Evolutionary conservation across 2,329 filamentous ascomycete species (phyloP), one percentile per base, ranked within the genome.

Genomic region (Xylariaceae sp.): DNA sequence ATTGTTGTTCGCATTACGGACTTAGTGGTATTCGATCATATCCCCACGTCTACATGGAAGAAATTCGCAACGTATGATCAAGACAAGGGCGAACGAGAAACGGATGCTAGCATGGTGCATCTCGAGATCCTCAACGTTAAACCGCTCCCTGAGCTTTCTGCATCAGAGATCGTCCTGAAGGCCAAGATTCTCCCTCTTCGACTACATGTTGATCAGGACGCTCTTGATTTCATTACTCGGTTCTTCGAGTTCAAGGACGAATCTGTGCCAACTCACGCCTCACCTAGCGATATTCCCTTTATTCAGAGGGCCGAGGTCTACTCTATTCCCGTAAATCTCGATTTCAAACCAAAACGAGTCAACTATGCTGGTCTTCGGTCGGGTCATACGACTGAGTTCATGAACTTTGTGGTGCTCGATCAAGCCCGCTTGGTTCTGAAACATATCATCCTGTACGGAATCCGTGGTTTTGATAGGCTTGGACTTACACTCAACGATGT

Each of bases 161-260:
- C 93, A 0, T 90, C 92, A 0, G 94, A 99, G 72, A 86, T 97
- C 62, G 89, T 97, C 5, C 77, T 97, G 13, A 89, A 88, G 68
- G 87, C 85, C 11, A 88, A 85, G 0, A 73, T 99, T 15, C 80
- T 97, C 35, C 94, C 94, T 1, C 77, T 99, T 34, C 86, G 94
- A 49, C 80, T 99, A 1, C 94, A 99, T 71, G 92, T 99, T 39
- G 94, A 99, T 69, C 94, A 99, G 74, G 94, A 99, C 74, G 93
- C 94, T 0, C 82, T 99, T 3, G 94, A 99, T 72, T 99, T 99
- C 71, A 90, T 99, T 71, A 96, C 89, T 1, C 86, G 94, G 1
- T 99, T 99, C 78, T 99, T 99, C 69, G 92, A 96, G 68, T 99
- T 99, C 80, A 95, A 96, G 70, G 92, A 97, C 66, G 89, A 92